phyloP scores from a whole-genome alignment of 352 stramenopile species.

The Pythium phragmitis region DNA sequence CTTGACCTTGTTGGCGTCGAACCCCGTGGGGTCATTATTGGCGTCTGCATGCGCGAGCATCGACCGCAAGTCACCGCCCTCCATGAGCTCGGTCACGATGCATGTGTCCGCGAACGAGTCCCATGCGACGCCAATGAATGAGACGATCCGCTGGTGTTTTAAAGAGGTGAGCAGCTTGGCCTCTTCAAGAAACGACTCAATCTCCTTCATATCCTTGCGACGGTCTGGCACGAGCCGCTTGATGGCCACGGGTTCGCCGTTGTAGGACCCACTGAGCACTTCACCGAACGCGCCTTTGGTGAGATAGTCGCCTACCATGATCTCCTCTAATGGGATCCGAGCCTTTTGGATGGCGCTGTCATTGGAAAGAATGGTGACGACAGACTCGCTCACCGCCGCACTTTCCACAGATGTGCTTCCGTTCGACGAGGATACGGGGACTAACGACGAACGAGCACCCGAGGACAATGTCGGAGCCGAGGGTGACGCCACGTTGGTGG shows the following conservation, averaged over 20 bases:
- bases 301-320: too few relatives aligned
- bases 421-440: too few relatives aligned
- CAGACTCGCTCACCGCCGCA: too few relatives aligned
- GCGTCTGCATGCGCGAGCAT: conserved; percentile 7
- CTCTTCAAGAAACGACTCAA: conserved; percentile 8
- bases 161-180: conserved; percentile 12
- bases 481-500: too few relatives aligned
- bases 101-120: conserved; percentile 22
- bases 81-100: conserved; percentile 32
- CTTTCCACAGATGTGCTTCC: too few relatives aligned
- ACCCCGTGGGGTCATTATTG: conserved; percentile 20
- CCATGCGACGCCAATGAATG: conserved; percentile 14
- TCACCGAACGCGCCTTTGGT: conserved; percentile 3
- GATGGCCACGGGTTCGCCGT: conserved; percentile 7
- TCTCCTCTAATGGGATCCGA: too few relatives aligned
- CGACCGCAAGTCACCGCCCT: conserved; percentile 29
- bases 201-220: conserved; percentile 7
- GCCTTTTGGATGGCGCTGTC: too few relatives aligned
- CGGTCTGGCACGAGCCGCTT: conserved; percentile 2
- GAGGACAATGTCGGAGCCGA: too few relatives aligned
- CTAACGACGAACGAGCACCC: too few relatives aligned
- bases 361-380: too few relatives aligned
- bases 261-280: conserved; percentile 9
- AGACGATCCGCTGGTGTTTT: conserved; percentile 16
- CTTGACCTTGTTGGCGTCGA: conserved; percentile 41